Evolutionary conservation across 495 filamentous ascomycete species (phyloP).

Genomic region (Penicillium simplicissimum): DNA sequence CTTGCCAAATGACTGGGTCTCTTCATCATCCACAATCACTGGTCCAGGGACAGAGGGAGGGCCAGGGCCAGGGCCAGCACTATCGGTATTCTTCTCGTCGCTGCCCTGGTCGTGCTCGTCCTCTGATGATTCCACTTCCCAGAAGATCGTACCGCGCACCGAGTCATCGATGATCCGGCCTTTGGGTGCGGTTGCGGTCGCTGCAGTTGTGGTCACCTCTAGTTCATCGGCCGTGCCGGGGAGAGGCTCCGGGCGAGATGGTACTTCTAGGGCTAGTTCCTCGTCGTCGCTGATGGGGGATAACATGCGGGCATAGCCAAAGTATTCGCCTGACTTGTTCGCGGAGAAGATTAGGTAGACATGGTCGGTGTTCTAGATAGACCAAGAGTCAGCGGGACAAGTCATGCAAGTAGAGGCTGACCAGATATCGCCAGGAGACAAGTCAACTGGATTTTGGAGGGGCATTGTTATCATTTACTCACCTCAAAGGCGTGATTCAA

Average conservation of each 20-base stretch:
- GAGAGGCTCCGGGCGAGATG: slow-evolving; percentile 50
- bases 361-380: slow-evolving; percentile 67
- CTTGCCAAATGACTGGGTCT: slow-evolving; percentile 75
- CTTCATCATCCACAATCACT: slow-evolving; percentile 8
- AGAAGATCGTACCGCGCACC: slow-evolving; percentile 91
- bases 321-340: slow-evolving; percentile 98
- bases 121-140: slow-evolving; percentile 78
- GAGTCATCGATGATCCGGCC: slow-evolving; percentile 94
- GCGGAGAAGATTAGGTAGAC: slow-evolving; percentile 98
- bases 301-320: slow-evolving; percentile 90
- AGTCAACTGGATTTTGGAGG: not conserved
- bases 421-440: not conserved
- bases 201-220: slow-evolving; percentile 71
- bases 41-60: not conserved
- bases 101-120: slow-evolving; percentile 41
- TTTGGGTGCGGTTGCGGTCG: slow-evolving; percentile 77
- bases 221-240: slow-evolving; percentile 55
- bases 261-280: slow-evolving; percentile 60
- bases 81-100: slow-evolving; percentile 41
- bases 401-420: not conserved
- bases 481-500: slow-evolving; percentile 88
- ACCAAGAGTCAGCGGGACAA: not conserved
- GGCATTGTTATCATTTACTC: slow-evolving; percentile 26
- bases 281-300: slow-evolving; percentile 81
- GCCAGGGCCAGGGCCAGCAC: not conserved